Evolutionary conservation across 768 basidiomycete genomes (phyloP), one percentile per base, ranked within the genome.

Genomic region (Asterophora parasitica): DNA sequence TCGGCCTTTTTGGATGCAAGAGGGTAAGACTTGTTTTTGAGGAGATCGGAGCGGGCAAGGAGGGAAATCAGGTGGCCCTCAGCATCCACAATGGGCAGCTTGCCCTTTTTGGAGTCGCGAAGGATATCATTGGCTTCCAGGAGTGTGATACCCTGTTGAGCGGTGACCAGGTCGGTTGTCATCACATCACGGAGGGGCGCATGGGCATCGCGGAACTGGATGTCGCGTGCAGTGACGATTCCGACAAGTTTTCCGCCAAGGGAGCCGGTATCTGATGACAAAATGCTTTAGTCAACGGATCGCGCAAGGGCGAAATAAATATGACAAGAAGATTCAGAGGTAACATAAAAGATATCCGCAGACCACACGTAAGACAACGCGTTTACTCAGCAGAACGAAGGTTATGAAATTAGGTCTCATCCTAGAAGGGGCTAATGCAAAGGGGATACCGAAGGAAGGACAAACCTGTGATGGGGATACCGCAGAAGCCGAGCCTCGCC

Each of bases 1-100:
- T 83, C 74, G 1, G 90, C 88, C 55, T 86, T 79, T 71, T 98
- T 98, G 57, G 86, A 89, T 1, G 96, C 92, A 48, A 96, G 80
- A 1, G 96, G 96, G 67, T 86, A 99, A 48, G 88, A 92, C 64
- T 96, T 91, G 69, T 95, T 96, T 69, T 99, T 98, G 63, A 98
- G 81, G 40, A 99, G 76, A 67, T 99, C 95, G 42, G 94, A 97
- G 48, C 94, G 92, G 2, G 95, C 92, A 47, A 99, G 84, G 54
- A 99, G 90, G 15, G 79, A 82, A 17, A 81, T 70, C 23, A 82
- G 73, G 33, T 77, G 75, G 16, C 79, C 82, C 11, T 67, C 56
- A 4, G 69, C 59, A 54, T 82, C 76, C 31, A 79, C 68, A 49
- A 81, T 69, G 30, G 94, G 96, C 1, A 98, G 82, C 65, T 99